A percentile compares a stretch with the other conserved stretches of the same genome.
These are phyloP conservation scores for Fusarium goolgardi DNA, from an alignment of 2,329 filamentous ascomycete genomes.

Conservation along the genomic window DNA sequence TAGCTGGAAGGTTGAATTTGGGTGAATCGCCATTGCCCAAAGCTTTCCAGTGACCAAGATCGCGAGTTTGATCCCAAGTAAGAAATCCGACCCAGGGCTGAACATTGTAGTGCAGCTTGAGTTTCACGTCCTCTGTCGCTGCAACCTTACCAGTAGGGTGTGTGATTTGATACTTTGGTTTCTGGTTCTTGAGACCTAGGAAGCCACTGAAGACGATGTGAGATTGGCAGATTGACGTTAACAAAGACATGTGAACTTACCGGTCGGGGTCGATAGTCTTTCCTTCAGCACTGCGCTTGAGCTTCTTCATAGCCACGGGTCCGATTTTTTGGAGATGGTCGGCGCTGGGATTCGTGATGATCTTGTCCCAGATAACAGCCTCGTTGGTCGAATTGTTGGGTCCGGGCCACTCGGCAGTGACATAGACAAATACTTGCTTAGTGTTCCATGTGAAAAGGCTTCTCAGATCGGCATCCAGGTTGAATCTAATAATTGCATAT, in stretches of 20 bases:
- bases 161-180: slow-evolving; percentile 96
- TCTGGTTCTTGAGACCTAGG: slow-evolving; percentile 82
- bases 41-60: slow-evolving; percentile 72
- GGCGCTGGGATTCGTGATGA: slow-evolving; percentile 81
- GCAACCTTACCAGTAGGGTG: slow-evolving; percentile 85
- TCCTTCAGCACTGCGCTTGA: slow-evolving; percentile 67
- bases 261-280: slow-evolving; percentile 70
- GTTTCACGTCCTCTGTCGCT: slow-evolving; percentile 75
- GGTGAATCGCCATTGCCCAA: slow-evolving; percentile 73
- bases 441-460: slow-evolving; percentile 99
- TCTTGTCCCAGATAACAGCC: slow-evolving; percentile 94
- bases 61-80: slow-evolving; percentile 77
- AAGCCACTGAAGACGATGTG: slow-evolving; percentile 67
- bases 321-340: slow-evolving; percentile 71
- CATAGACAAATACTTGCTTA: slow-evolving; percentile 96
- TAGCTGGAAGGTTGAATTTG: slow-evolving; percentile 71
- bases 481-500: slow-evolving; percentile 94
- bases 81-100: slow-evolving; percentile 95
- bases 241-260: slow-evolving; percentile 50
- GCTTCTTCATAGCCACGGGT: slow-evolving; percentile 70
- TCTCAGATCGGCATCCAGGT: slow-evolving; percentile 89
- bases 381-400: slow-evolving; percentile 65
- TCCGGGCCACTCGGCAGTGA: slow-evolving; percentile 79
- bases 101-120: slow-evolving; percentile 93
- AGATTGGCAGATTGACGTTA: slow-evolving; percentile 7